Percentiles rank a stretch among this genome's conserved stretches.
These are phyloP conservation scores for Crithidia acanthocephali DNA, from an alignment of 208 protist genomes.

Conservation along the genomic window DNA sequence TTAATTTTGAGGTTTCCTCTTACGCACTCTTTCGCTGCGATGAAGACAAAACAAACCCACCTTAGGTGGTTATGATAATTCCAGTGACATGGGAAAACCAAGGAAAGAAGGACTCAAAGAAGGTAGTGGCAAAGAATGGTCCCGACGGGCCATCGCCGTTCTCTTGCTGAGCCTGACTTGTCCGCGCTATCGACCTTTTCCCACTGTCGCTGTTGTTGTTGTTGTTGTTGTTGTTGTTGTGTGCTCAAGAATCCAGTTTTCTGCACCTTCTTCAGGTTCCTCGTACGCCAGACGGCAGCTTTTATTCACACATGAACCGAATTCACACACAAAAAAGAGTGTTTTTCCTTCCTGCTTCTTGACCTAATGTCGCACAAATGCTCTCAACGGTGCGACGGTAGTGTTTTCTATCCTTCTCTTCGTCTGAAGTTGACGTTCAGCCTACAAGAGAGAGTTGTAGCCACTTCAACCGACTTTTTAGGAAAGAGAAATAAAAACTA, in stretches of 20 bases:
- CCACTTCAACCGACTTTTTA: not conserved
- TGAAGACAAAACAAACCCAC: not conserved
- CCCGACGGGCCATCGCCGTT: not conserved
- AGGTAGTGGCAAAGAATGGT: not conserved
- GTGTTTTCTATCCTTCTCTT: no score
- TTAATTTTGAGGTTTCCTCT: not conserved
- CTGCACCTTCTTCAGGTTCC: not conserved
- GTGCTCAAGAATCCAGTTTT: not conserved
- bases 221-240: slow-evolving; percentile 1
- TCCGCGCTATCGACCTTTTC: no score
- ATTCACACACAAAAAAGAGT: no score
- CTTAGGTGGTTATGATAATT: not conserved
- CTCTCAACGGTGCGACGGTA: no score
- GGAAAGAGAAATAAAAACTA: not conserved
- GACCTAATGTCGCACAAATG: no score
- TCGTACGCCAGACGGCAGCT: not conserved
- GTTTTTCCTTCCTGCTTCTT: no score
- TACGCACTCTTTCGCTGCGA: not conserved
- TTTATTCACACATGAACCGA: no score
- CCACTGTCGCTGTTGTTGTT: no score
- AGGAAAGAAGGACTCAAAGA: not conserved
- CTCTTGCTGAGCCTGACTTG: no score
- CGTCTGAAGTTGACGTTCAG: no score
- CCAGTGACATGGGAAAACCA: not conserved
- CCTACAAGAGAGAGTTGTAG: no score